A percentile compares a stretch with the other conserved stretches of the same genome.
phyloP scores from a whole-genome alignment of 352 stramenopile species.

The Phytophthora citricola region DNA sequence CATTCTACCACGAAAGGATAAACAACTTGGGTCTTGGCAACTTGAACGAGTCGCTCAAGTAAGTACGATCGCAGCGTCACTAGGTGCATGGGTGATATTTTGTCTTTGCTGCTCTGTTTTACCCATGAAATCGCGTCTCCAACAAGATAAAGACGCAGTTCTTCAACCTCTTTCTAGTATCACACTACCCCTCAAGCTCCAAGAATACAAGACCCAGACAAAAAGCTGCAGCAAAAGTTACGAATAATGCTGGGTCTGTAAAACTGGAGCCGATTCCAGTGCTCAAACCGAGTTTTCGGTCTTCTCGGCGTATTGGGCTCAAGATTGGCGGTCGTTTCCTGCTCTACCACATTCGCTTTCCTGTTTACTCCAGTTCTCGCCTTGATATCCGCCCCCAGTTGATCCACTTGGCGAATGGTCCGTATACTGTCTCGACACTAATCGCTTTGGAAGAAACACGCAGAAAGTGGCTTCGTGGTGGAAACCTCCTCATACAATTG shows the following conservation, averaged over 20 bases:
- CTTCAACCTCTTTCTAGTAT: neutral
- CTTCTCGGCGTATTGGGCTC: constrained; percentile 29
- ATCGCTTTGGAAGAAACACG: constrained; percentile 11
- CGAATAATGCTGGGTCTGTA: too few species aligned
- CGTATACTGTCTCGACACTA: constrained; percentile 24
- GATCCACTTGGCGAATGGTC: constrained; percentile 24
- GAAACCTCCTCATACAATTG: constrained; percentile 24
- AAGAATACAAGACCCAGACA: neutral
- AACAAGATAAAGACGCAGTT: neutral
- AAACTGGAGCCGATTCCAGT: neutral
- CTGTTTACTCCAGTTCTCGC: neutral
- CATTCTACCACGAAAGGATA: constrained; percentile 14
- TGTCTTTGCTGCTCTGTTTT: constrained; percentile 41
- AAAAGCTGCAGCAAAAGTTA: too few species aligned
- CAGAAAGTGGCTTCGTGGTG: constrained; percentile 19
- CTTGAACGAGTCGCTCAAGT: constrained; percentile 38
- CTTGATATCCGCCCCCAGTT: neutral
- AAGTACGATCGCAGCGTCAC: constrained; percentile 55
- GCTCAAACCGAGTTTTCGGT: neutral
- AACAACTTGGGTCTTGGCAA: constrained; percentile 6
- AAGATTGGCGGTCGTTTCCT: constrained; percentile 46
- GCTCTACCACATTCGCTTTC: constrained; percentile 39
- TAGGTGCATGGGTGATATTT: constrained; percentile 52
- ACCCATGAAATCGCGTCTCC: neutral
- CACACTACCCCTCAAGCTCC: neutral